These are phyloP conservation scores for Quercus mongolica DNA, from an alignment of 306 rosid species.

Conservation along the genomic window DNA sequence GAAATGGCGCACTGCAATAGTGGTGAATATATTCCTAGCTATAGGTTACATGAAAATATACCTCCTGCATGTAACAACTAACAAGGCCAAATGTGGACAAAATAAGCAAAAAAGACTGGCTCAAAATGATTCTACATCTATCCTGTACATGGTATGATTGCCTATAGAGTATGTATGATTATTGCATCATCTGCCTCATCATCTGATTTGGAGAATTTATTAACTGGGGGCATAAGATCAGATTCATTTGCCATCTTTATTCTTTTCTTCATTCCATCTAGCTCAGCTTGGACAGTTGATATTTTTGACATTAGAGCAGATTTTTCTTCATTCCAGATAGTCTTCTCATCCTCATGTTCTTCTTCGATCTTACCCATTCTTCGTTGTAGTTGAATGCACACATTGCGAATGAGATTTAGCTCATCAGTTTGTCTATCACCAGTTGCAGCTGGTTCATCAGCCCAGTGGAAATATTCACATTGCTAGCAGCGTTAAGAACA, in stretches of 20 bases:
- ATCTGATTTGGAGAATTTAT: background rate
- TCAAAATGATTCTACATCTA: no score
- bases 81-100: no score
- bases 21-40: no score
- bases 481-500: background rate
- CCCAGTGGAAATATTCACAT: constrained; percentile 16
- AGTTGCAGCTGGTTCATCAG: background rate
- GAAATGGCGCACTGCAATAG: no score
- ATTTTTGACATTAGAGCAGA: constrained; percentile 1
- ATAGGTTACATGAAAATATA: no score
- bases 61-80: no score
- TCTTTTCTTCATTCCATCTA: constrained; percentile 4
- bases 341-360: constrained; percentile 1
- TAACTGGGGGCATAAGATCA: constrained; percentile 14
- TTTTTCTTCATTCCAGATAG: constrained; percentile 13
- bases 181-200: background rate
- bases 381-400: background rate
- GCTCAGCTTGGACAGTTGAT: background rate
- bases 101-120: no score
- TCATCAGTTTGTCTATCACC: constrained; percentile 1
- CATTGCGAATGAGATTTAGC: constrained; percentile 10
- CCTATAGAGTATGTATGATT: background rate
- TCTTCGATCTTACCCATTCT: background rate
- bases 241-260: constrained; percentile 11
- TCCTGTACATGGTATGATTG: no score